These are phyloP conservation scores for Fistulifera pelliculosa DNA, from an alignment of 108 stramenopile genomes.

Conservation along the genomic window DNA sequence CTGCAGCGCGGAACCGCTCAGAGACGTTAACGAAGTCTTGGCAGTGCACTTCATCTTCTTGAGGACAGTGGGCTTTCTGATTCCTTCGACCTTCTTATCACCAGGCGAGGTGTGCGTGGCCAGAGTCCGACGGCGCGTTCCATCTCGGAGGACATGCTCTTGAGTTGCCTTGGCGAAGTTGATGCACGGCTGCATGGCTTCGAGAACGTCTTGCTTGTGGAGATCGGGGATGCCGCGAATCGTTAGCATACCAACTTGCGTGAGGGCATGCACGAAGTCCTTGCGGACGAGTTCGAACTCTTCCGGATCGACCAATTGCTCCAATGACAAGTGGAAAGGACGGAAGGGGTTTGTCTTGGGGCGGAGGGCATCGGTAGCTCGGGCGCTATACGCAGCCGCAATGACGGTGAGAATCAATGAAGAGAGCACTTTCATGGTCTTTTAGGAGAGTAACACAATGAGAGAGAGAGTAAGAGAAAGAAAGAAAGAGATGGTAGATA, in stretches of 20 bases:
- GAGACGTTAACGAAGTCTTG: constrained; percentile 10
- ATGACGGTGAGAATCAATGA: no score
- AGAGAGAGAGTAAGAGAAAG: no score
- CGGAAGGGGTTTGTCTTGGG: neutral
- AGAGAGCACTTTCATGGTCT: no score
- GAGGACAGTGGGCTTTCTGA: neutral
- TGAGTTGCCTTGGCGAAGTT: constrained; percentile 1
- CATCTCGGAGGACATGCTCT: constrained; percentile 20
- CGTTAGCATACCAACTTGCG: neutral
- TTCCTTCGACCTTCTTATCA: neutral
- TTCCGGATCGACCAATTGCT: neutral
- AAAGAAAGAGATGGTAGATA: no score
- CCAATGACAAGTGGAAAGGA: neutral
- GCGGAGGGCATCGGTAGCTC: no score
- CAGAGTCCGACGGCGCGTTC: constrained; percentile 27
- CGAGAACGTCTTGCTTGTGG: neutral
- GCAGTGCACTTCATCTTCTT: constrained; percentile 9
- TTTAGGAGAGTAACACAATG: no score
- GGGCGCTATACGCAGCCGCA: no score
- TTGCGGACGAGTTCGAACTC: neutral
- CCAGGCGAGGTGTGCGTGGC: constrained; percentile 9
- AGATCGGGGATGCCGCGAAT: neutral
- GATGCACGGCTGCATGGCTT: neutral
- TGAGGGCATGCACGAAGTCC: neutral
- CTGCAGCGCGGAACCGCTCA: constrained; percentile 15